These are phyloP conservation scores for Populus hybrid DNA, from an alignment of 441 rosid genomes.

Conservation along the genomic window DNA sequence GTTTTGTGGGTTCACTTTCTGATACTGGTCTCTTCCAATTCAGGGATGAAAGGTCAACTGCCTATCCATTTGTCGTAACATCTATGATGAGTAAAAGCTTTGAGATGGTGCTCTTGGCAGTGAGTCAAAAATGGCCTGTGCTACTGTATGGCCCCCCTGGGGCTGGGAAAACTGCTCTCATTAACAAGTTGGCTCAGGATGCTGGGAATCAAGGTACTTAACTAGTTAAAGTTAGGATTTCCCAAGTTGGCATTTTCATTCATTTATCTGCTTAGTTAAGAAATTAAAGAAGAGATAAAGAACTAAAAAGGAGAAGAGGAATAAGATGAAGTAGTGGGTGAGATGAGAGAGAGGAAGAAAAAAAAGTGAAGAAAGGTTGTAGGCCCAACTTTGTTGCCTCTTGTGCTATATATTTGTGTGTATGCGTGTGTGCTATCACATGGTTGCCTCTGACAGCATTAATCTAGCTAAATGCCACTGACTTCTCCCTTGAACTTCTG, in stretches of 20 bases:
- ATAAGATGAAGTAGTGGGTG: background rate
- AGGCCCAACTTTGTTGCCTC: background rate
- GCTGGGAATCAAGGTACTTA: slow-evolving; percentile 67
- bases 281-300: background rate
- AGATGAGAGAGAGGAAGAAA: background rate
- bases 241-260: background rate
- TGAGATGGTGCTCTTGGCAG: slow-evolving; percentile 81
- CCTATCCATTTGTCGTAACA: slow-evolving; percentile 62
- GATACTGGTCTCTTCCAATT: slow-evolving; percentile 12
- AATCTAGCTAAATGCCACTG: background rate
- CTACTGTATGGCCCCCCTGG: slow-evolving; percentile 93
- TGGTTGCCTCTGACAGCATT: background rate
- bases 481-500: background rate
- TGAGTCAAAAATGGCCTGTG: slow-evolving; percentile 92
- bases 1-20: slow-evolving; percentile 10
- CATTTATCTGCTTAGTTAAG: background rate
- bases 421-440: background rate
- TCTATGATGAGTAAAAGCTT: slow-evolving; percentile 58
- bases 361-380: background rate
- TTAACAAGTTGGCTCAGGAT: slow-evolving; percentile 68
- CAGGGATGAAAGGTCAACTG: slow-evolving; percentile 55
- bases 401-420: background rate
- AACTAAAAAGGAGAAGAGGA: background rate
- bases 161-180: slow-evolving; percentile 89
- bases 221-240: slow-evolving; percentile 11